Evolutionary conservation across 2,329 filamentous ascomycete species (phyloP).

Genomic region (Neofusicoccum laricinum): DNA sequence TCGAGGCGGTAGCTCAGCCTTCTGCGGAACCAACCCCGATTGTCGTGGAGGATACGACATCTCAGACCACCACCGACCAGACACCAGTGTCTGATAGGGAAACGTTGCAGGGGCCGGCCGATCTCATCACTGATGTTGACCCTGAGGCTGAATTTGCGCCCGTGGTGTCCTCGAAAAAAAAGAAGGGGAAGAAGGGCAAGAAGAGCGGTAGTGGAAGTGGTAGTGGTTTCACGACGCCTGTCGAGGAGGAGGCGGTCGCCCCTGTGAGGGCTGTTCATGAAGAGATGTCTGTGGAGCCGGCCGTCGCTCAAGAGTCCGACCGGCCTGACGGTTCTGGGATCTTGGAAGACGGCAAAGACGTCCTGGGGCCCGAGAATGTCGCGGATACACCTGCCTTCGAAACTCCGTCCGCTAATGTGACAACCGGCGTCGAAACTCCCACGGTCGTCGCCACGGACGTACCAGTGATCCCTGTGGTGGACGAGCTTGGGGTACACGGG

Average conservation of each 20-base stretch:
- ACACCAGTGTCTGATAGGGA: background rate
- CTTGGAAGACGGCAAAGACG: too few relatives aligned
- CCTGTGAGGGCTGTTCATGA: background rate
- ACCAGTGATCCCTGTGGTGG: background rate
- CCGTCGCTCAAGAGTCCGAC: background rate
- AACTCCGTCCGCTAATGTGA: background rate
- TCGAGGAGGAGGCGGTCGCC: background rate
- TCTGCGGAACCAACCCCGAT: background rate
- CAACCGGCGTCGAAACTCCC: background rate
- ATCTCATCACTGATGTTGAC: background rate
- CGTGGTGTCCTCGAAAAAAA: background rate
- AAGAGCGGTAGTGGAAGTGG: constrained; percentile 19
- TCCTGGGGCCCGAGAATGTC: too few relatives aligned
- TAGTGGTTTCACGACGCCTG: background rate
- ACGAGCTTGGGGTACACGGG: background rate
- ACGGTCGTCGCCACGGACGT: background rate
- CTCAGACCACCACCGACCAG: background rate
- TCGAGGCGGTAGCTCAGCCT: background rate
- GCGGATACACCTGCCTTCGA: background rate
- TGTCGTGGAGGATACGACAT: background rate
- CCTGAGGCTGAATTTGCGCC: background rate
- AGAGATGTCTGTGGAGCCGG: background rate
- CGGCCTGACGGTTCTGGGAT: too few relatives aligned
- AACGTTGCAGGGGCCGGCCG: background rate
- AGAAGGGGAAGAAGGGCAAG: constrained; percentile 26